Evolutionary conservation across 1,284 basidiomycete species (phyloP).

Genomic region (Irpex rosettiformis): DNA sequence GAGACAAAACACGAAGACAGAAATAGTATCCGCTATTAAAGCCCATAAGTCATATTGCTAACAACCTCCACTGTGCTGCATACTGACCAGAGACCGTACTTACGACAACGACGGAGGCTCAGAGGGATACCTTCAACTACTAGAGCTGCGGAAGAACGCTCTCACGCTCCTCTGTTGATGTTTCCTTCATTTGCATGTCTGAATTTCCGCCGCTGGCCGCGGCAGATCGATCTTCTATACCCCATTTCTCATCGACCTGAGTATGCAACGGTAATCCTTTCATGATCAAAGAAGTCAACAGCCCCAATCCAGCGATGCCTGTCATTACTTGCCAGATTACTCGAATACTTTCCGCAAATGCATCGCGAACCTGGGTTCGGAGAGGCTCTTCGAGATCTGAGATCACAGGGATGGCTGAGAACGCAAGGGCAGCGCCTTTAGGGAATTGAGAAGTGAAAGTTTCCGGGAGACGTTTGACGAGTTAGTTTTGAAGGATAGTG

Average conservation of each 20-base stretch:
- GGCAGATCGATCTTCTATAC: too few relatives aligned
- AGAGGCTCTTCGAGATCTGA: neutral
- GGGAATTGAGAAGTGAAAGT: neutral
- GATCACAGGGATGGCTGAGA: neutral
- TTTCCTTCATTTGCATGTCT: too few relatives aligned
- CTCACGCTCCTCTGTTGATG: too few relatives aligned
- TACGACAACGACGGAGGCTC: too few relatives aligned
- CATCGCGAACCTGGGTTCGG: neutral
- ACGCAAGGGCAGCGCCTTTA: neutral
- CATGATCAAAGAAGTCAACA: neutral
- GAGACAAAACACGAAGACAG: too few relatives aligned
- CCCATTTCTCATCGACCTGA: constrained; percentile 12
- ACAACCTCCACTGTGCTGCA: too few relatives aligned
- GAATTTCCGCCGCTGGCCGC: too few relatives aligned
- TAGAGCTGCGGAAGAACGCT: too few relatives aligned
- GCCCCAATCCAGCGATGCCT: neutral
- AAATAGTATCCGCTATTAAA: too few relatives aligned
- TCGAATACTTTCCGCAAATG: neutral
- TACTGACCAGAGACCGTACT: too few relatives aligned
- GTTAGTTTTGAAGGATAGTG: constrained; percentile 1
- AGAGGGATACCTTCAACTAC: too few relatives aligned
- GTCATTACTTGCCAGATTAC: neutral
- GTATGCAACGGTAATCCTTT: constrained; percentile 11
- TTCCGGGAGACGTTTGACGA: neutral
- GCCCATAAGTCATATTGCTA: too few relatives aligned